These are phyloP conservation scores for Discostella pseudostelligera DNA, from an alignment of 108 stramenopile genomes.

Conservation along the genomic window DNA sequence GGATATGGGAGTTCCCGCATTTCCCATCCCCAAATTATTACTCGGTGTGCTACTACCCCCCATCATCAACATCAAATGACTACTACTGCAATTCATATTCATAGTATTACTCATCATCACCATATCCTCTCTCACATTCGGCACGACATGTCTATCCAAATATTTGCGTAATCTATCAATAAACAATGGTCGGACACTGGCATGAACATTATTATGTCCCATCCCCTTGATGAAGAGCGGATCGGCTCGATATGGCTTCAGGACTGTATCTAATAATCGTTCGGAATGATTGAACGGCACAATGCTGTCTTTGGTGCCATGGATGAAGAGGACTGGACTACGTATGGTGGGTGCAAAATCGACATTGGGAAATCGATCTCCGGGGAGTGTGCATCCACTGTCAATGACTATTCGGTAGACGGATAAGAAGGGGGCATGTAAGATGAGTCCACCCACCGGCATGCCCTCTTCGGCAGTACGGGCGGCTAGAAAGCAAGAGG, in stretches of 20 bases:
- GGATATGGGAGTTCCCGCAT: not conserved
- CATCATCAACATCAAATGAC: too few species aligned
- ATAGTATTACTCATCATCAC: not conserved
- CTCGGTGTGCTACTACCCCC: too few species aligned
- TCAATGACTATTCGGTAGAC: conserved; percentile 93
- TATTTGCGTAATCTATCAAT: conserved; percentile 74
- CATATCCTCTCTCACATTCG: conserved; percentile 30
- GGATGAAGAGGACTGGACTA: conserved; percentile 83
- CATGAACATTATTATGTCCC: conserved; percentile 90
- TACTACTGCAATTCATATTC: not conserved
- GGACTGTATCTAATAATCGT: conserved; percentile 62
- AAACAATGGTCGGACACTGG: conserved; percentile 78
- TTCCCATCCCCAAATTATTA: too few species aligned
- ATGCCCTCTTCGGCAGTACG: conserved; percentile 70
- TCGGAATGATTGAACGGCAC: conserved; percentile 95
- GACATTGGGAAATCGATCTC: conserved; percentile 96
- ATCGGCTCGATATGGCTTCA: conserved; percentile 57
- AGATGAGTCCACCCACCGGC: conserved; percentile 90
- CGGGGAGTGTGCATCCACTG: conserved; percentile 90
- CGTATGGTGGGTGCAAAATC: conserved; percentile 78
- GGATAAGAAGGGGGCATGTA: conserved; percentile 94
- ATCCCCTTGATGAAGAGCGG: conserved; percentile 89
- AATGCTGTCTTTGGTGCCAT: conserved; percentile 93
- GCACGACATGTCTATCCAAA: conserved; percentile 72
- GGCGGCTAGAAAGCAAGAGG: conserved; percentile 92